Percentiles rank a stretch among this genome's conserved stretches.
These are phyloP conservation scores for Plasmopara viticola DNA, from an alignment of 352 stramenopile species.

Conservation along the genomic window DNA sequence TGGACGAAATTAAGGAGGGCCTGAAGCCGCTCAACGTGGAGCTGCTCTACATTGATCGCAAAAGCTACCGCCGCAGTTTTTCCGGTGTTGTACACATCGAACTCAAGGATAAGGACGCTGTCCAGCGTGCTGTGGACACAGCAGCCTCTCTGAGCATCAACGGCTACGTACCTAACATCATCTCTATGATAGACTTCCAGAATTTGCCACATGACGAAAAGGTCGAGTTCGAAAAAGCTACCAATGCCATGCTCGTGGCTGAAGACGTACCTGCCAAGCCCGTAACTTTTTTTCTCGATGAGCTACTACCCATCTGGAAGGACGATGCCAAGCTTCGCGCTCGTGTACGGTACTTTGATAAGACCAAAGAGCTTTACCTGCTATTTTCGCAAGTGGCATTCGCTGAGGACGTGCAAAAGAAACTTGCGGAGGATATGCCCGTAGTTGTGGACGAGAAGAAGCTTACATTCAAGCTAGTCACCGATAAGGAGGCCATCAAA, in stretches of 20 bases:
- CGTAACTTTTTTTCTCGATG: conserved; percentile 65
- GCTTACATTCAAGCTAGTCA: conserved; percentile 72
- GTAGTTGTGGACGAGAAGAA: conserved; percentile 57
- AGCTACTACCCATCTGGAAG: conserved; percentile 63
- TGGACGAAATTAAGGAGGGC: conserved; percentile 76
- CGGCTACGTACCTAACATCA: conserved; percentile 46
- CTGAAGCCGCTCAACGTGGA: conserved; percentile 50
- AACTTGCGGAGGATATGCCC: conserved; percentile 28
- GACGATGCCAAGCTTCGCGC: conserved; percentile 58
- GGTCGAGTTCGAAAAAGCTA: conserved; percentile 81
- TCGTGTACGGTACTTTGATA: conserved; percentile 62
- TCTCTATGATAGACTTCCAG: conserved; percentile 47
- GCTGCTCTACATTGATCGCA: conserved; percentile 67
- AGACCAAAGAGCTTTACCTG: conserved; percentile 68
- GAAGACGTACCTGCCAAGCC: conserved; percentile 75
- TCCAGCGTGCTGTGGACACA: conserved; percentile 43
- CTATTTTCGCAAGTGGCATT: conserved; percentile 68
- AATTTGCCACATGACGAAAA: conserved; percentile 64
- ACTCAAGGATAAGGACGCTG: conserved; percentile 50
- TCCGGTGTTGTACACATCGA: conserved; percentile 69
- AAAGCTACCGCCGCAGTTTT: conserved; percentile 67
- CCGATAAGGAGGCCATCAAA: conserved; percentile 64
- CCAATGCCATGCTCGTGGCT: conserved; percentile 72
- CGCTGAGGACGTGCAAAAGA: conserved; percentile 53
- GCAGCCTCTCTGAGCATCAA: conserved; percentile 56